A percentile compares a stretch with the other conserved stretches of the same genome.
Evolutionary conservation across 306 rosid genomes (phyloP).

Genomic region (Leucaena leucocephala): DNA sequence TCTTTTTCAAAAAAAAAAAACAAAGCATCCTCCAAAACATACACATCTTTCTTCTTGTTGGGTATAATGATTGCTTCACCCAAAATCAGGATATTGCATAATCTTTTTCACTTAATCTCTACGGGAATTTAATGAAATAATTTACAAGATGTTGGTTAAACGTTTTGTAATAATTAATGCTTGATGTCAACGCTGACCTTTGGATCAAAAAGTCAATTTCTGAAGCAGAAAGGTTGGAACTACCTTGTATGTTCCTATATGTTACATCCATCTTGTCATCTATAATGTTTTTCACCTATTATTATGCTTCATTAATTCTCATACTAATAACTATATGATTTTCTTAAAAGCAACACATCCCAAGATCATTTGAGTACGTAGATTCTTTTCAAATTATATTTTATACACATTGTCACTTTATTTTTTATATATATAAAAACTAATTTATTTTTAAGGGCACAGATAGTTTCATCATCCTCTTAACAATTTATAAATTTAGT

Average conservation of each 20-base stretch:
- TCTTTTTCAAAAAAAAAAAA: neutral
- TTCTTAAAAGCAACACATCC: neutral
- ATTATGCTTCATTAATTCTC: neutral
- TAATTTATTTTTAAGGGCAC: neutral
- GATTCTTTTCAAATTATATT: no score
- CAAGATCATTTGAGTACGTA: neutral
- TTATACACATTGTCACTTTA: no score
- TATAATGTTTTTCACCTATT: neutral
- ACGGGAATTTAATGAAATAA: neutral
- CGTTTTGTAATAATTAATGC: neutral
- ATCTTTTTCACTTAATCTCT: neutral
- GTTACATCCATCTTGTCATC: no score
- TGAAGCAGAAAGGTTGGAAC: neutral
- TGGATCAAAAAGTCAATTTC: neutral
- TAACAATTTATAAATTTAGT: neutral
- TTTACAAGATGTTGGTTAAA: neutral
- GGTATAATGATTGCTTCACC: neutral
- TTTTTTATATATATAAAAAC: no score
- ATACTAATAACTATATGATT: no score
- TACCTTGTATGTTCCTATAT: no score
- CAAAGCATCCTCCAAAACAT: neutral
- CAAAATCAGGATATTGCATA: neutral
- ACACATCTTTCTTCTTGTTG: neutral
- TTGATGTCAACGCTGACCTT: neutral
- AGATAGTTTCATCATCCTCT: neutral